Conservation (phyloP, 495 filamentous ascomycete species). For the Hypomontagnella monticulosa region DNA sequence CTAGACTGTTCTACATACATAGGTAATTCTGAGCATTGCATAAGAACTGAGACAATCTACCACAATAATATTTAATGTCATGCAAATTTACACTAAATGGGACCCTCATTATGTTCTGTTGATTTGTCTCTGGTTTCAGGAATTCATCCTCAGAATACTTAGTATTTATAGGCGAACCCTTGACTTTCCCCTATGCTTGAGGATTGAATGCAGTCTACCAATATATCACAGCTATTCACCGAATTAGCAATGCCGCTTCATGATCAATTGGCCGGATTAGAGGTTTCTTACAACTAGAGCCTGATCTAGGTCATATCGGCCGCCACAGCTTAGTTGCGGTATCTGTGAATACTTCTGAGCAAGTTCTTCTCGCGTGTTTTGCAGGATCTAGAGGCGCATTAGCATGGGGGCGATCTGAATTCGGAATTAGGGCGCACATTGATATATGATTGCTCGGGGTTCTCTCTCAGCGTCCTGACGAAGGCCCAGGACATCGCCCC, state of each 20-base stretch:
- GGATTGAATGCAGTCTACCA: no score
- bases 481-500: conserved; percentile 71
- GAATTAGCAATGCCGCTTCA: background rate
- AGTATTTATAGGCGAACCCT: no score
- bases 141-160: no score
- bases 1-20: no score
- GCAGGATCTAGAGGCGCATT: conserved; percentile 50
- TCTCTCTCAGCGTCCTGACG: conserved; percentile 60
- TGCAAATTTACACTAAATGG: no score
- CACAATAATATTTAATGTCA: no score
- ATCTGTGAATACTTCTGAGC: conserved; percentile 62
- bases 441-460: conserved; percentile 61
- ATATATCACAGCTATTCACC: conserved; percentile 5
- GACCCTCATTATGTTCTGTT: no score
- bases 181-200: no score
- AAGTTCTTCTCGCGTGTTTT: conserved; percentile 59
- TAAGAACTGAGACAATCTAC: no score
- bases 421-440: conserved; percentile 47
- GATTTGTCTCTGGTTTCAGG: no score
- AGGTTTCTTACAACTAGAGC: conserved; percentile 47
- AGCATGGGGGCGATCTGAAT: background rate
- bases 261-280: conserved; percentile 2
- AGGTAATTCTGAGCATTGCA: no score
- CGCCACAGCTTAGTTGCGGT: conserved; percentile 61
- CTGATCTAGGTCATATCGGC: conserved; percentile 57